A percentile compares a stretch with the other conserved stretches of the same genome.
These are phyloP conservation scores for Rhododendron ovatum DNA, from an alignment of 148 eudicot species.

Conservation along the genomic window DNA sequence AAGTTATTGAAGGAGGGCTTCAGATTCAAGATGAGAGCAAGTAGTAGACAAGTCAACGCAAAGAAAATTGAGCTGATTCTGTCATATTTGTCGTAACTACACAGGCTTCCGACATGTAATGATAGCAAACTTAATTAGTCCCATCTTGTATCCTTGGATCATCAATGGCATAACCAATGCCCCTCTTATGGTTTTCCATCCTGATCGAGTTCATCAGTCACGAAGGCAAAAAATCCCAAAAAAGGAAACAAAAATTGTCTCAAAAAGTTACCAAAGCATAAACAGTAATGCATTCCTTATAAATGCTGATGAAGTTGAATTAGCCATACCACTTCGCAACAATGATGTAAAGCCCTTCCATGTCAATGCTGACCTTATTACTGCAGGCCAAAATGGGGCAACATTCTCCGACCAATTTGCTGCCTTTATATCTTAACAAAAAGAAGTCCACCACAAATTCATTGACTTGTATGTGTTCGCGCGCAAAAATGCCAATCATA, in stretches of 20 bases:
- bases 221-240: too few species aligned
- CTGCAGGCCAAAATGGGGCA: conserved; percentile 99
- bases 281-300: neutral
- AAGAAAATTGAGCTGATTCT: too few species aligned
- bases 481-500: neutral
- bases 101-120: conserved; percentile 82
- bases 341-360: conserved; percentile 87
- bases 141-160: conserved; percentile 72
- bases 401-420: conserved; percentile 89
- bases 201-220: too few species aligned
- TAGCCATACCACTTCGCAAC: conserved; percentile 56
- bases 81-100: conserved; percentile 9
- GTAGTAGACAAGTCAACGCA: too few species aligned
- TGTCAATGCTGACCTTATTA: conserved; percentile 80
- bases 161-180: too few species aligned
- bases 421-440: conserved; percentile 65
- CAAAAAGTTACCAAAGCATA: neutral
- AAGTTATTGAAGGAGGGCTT: too few species aligned
- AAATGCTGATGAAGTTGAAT: neutral
- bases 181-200: too few species aligned
- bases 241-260: neutral
- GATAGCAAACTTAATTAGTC: conserved; percentile 78
- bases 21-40: too few species aligned
- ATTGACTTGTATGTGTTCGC: neutral
- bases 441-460: neutral